Evolutionary conservation across 495 filamentous ascomycete species (phyloP), one percentile per base, ranked within the genome.

Genomic region (Penicillium fimorum): DNA sequence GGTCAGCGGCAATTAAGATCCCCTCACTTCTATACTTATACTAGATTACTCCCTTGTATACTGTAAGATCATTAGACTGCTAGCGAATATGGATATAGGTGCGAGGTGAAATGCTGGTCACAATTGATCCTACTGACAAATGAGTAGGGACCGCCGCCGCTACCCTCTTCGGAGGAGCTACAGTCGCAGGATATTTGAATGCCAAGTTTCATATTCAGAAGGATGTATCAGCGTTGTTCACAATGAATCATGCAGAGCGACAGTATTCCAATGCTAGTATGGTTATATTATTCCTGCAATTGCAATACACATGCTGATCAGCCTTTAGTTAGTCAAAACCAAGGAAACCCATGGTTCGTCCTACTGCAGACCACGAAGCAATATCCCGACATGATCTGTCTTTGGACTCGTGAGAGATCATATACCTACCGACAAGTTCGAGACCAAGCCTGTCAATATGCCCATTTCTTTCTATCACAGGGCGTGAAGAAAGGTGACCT

Each of bases 191-290:
- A 15, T 92, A 92, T 64, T 72, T 90, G 45, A 82, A 91, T 58
- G 89, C 84, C 50, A 89, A 87, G 74, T 85, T 80, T 51, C 80
- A 86, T 63, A 54, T 91, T 47, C 55, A 62, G 30, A 84, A 89
- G 62, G 88, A 91, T 68, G 42, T 87, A 22, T 50, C 61, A 2
- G 57, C 44, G 2, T 40, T 83, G 45, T 73, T 62, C 27, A 62
- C 33, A 18, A 33, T 58, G 45, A 71, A 62, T 12, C 63, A 62
- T 33, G 63, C 70, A n/a, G 67, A 73, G 43, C 72, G 76, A 11
- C 57, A 71, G 32, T 74, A 73, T 58, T 57, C 63, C 38, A 65
- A 60, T 44, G 72, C 70, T 20, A 57, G 74, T 74, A 67, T 27
- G 47, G 55, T n/a, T 10, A 11, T 18, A 37, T 38, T 4, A 18